phyloP scores from a whole-genome alignment of 1,284 basidiomycete species.

The Cryptococcus neoformans region DNA sequence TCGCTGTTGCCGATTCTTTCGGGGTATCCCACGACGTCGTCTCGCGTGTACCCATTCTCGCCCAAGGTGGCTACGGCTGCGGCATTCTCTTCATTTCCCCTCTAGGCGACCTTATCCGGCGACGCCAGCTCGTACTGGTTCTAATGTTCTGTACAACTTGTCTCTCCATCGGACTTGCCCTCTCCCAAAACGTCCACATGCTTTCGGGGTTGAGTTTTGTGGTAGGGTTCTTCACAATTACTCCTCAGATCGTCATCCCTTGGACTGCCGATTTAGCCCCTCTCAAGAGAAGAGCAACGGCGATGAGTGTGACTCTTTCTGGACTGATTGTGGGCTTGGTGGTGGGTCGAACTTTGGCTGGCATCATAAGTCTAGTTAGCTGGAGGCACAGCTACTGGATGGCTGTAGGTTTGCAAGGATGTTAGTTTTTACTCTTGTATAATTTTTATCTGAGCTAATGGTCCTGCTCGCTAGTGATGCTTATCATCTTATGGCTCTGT shows the following conservation, averaged over 20 bases:
- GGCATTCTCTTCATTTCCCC: constrained; percentile 64
- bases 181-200: constrained; percentile 54
- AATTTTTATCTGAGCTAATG: neutral
- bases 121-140: constrained; percentile 56
- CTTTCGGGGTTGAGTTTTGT: constrained; percentile 61
- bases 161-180: constrained; percentile 59
- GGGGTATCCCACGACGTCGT: constrained; percentile 58
- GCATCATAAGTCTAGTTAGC: constrained; percentile 60
- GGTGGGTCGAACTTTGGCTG: constrained; percentile 64
- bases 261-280: constrained; percentile 65
- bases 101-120: constrained; percentile 63
- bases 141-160: constrained; percentile 53
- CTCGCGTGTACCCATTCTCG: constrained; percentile 57
- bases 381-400: constrained; percentile 68
- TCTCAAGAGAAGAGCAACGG: constrained; percentile 59
- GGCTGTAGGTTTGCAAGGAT: constrained; percentile 55
- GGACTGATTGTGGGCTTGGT: constrained; percentile 69
- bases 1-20: constrained; percentile 54
- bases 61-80: constrained; percentile 53
- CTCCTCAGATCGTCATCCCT: constrained; percentile 56
- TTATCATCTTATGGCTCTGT: constrained; percentile 57
- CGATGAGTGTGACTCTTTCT: constrained; percentile 63
- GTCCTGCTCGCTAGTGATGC: constrained; percentile 44
- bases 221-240: constrained; percentile 57
- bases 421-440: constrained; percentile 20